A percentile compares a stretch with the other conserved stretches of the same genome.
phyloP scores from a whole-genome alignment of 306 rosid species.

The Dalbergia cultrata region DNA sequence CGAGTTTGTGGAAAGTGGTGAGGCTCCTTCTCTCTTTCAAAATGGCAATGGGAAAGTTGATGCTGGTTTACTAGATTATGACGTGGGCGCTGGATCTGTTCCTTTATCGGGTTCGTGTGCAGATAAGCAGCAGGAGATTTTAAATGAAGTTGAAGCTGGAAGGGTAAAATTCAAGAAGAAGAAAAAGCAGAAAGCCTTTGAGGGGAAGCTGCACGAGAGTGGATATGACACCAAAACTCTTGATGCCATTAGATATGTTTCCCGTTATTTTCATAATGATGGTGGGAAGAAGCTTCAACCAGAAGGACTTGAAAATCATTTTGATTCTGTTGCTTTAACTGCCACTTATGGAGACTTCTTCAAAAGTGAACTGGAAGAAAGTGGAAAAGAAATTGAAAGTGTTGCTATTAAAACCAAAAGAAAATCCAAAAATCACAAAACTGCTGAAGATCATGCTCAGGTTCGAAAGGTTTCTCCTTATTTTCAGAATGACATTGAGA shows the following conservation, averaged over 20 bases:
- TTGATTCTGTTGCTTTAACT: not conserved
- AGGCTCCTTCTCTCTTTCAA: slow-evolving; percentile 4
- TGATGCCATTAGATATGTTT: not conserved
- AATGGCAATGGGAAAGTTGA: not conserved
- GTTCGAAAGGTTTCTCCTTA: slow-evolving; percentile 37
- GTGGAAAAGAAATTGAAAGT: not conserved
- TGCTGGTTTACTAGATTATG: not conserved
- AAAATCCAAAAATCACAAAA: not conserved
- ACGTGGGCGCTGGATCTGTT: not conserved
- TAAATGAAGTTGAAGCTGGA: not conserved
- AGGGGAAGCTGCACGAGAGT: not conserved
- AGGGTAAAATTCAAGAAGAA: not conserved
- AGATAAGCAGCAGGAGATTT: not conserved
- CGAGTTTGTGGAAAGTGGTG: not conserved
- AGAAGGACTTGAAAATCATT: not conserved
- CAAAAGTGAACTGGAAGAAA: not conserved
- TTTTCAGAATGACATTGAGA: slow-evolving; percentile 19
- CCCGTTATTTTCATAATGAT: not conserved
- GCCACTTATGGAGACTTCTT: not conserved
- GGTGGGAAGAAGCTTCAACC: not conserved
- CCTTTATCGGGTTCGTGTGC: not conserved
- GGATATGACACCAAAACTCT: not conserved
- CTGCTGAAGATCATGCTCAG: not conserved
- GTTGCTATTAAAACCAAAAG: not conserved
- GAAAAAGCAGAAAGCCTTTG: not conserved